A percentile compares a stretch with the other conserved stretches of the same genome.
These are phyloP conservation scores for Cordyceps militaris DNA, from an alignment of 2,329 filamentous ascomycete species.

Conservation along the genomic window DNA sequence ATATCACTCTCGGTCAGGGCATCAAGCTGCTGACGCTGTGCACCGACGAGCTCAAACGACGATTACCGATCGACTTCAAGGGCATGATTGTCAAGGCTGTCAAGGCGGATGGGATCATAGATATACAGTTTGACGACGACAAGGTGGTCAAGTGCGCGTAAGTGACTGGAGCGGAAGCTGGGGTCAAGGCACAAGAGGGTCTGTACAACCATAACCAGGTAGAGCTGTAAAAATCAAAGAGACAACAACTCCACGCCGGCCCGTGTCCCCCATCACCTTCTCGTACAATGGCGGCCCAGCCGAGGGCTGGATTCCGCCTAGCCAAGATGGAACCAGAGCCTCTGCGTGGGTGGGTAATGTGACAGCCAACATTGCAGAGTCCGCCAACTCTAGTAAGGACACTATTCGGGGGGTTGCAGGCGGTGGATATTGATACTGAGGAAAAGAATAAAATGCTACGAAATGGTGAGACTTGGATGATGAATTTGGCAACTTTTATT, in stretches of 20 bases:
- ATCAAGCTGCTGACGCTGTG: constrained; percentile 92
- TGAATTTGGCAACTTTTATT: no score
- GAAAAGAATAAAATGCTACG: no score
- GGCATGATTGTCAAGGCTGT: constrained; percentile 91
- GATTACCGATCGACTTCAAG: constrained; percentile 98
- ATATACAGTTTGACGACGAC: constrained; percentile 80
- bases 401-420: no score
- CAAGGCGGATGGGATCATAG: constrained; percentile 85
- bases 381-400: no score
- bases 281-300: no score
- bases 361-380: no score
- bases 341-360: no score
- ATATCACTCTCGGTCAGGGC: constrained; percentile 82
- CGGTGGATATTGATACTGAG: no score
- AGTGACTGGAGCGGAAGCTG: background rate
- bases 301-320: no score
- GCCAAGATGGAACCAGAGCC: no score
- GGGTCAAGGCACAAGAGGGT: background rate
- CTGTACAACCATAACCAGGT: background rate
- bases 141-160: constrained; percentile 58
- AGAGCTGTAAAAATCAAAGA: background rate
- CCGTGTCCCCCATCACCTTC: no score
- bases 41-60: constrained; percentile 92
- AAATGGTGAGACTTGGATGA: no score
- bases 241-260: background rate